Evolutionary conservation across 2,329 filamentous ascomycete genomes (phyloP).

Genomic region (Arthrobotrys megalospora): DNA sequence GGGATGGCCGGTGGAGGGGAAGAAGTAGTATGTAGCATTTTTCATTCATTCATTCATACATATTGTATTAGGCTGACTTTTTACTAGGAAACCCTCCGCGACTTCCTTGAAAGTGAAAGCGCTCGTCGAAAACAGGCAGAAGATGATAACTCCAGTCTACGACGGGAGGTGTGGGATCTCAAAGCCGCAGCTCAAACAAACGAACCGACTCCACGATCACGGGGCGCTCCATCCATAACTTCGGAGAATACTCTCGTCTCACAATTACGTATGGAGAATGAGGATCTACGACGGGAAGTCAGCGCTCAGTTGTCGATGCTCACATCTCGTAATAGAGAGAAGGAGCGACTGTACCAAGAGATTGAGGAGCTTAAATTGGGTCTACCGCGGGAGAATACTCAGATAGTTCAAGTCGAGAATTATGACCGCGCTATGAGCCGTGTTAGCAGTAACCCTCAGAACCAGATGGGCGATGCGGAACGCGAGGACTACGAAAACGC

Average conservation of each 20-base stretch:
- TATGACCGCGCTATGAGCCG: slow-evolving; percentile 82
- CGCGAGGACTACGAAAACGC: slow-evolving; percentile 89
- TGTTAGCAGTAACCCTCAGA: slow-evolving; percentile 76
- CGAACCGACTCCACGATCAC: slow-evolving; percentile 49
- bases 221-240: slow-evolving; percentile 28
- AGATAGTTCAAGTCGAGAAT: slow-evolving; percentile 80
- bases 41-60: slow-evolving; percentile 21
- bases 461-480: slow-evolving; percentile 77
- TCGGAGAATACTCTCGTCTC: slow-evolving; percentile 54
- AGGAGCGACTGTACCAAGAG: slow-evolving; percentile 93
- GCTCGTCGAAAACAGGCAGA: slow-evolving; percentile 89
- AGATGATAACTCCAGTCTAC: slow-evolving; percentile 85
- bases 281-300: slow-evolving; percentile 89
- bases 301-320: slow-evolving; percentile 98
- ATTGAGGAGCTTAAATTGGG: slow-evolving; percentile 96
- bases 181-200: slow-evolving; percentile 67
- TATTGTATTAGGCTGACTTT: slow-evolving; percentile 58
- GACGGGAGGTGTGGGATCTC: slow-evolving; percentile 85
- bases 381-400: slow-evolving; percentile 77
- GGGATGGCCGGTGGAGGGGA: slow-evolving; percentile 70
- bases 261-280: slow-evolving; percentile 90
- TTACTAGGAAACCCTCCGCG: slow-evolving; percentile 85
- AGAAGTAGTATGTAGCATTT: slow-evolving; percentile 65
- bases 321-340: slow-evolving; percentile 93
- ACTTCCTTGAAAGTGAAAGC: slow-evolving; percentile 92